Conservation (phyloP, 768 basidiomycete genomes). For the Cystobasidium onofrii region DNA sequence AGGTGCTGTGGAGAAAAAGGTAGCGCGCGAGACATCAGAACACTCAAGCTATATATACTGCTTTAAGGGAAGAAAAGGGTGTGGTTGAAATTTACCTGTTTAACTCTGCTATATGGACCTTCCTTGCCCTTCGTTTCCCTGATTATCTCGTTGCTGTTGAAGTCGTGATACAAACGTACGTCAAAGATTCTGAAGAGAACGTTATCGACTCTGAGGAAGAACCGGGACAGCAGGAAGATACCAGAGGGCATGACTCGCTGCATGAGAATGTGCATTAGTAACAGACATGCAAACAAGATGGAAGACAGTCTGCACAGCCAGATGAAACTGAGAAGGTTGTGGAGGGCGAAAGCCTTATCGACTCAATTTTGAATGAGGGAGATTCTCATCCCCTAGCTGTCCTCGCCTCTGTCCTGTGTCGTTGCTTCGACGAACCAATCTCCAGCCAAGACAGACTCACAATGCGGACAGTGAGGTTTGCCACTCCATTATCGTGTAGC, state of each 20-base stretch:
- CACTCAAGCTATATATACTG: neutral
- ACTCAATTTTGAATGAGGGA: too few relatives aligned
- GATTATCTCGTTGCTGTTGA: constrained; percentile 57
- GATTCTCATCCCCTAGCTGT: too few relatives aligned
- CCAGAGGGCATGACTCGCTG: constrained; percentile 97
- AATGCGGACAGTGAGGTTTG: constrained; percentile 71
- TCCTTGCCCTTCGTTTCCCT: constrained; percentile 85
- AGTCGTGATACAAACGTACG: constrained; percentile 80
- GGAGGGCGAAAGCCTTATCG: too few relatives aligned
- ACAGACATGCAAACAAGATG: too few relatives aligned
- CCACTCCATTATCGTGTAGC: constrained; percentile 90
- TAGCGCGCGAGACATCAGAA: neutral
- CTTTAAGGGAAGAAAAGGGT: too few relatives aligned
- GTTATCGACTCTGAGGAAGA: constrained; percentile 87
- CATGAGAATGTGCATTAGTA: neutral
- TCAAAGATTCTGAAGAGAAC: constrained; percentile 87
- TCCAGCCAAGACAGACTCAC: constrained; percentile 51
- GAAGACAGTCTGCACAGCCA: neutral
- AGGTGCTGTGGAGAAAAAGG: constrained; percentile 24
- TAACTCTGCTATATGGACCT: constrained; percentile 72
- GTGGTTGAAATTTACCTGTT: constrained; percentile 47
- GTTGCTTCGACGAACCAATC: neutral
- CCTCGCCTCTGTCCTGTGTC: too few relatives aligned
- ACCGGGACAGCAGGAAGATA: constrained; percentile 78
- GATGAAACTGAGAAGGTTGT: too few relatives aligned